These are phyloP conservation scores for Cytospora chrysosperma DNA, from an alignment of 2,329 filamentous ascomycete genomes.

Conservation along the genomic window DNA sequence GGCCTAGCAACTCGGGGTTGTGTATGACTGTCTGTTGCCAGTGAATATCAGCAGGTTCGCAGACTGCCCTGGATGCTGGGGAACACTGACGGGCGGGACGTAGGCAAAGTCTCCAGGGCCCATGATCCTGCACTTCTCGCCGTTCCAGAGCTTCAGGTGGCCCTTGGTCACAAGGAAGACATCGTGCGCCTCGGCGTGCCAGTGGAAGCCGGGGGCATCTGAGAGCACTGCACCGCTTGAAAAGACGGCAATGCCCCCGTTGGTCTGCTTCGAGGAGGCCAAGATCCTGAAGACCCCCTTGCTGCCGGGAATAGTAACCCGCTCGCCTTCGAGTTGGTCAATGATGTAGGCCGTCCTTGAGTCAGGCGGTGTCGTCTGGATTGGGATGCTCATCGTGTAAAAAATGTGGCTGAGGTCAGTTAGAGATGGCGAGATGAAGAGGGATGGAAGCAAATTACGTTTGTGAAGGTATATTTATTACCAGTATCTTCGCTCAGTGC, in stretches of 20 bases:
- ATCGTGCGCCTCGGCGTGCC: conserved; percentile 56
- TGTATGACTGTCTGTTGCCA: conserved; percentile 56
- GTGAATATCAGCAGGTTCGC: conserved; percentile 30
- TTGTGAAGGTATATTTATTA: background rate
- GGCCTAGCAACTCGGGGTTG: conserved; percentile 53
- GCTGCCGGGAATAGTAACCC: conserved; percentile 51
- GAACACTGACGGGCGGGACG: conserved; percentile 49
- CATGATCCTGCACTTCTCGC: conserved; percentile 54
- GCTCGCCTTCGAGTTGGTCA: conserved; percentile 49
- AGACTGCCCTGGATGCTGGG: background rate
- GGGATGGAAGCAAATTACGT: background rate
- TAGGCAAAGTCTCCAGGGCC: conserved; percentile 57
- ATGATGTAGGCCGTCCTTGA: conserved; percentile 44
- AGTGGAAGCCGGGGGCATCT: conserved; percentile 54
- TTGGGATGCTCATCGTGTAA: conserved; percentile 33
- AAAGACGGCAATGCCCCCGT: conserved; percentile 51
- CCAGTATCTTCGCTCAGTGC: background rate
- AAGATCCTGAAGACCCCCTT: conserved; percentile 52
- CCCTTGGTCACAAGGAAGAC: conserved; percentile 57
- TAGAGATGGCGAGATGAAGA: background rate
- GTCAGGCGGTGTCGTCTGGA: conserved; percentile 37
- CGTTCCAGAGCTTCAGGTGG: conserved; percentile 55
- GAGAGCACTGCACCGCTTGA: conserved; percentile 46
- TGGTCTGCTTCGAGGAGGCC: conserved; percentile 51
- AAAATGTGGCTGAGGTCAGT: background rate